phyloP scores from a whole-genome alignment of 306 rosid species.

The Macrotyloma uniflorum region DNA sequence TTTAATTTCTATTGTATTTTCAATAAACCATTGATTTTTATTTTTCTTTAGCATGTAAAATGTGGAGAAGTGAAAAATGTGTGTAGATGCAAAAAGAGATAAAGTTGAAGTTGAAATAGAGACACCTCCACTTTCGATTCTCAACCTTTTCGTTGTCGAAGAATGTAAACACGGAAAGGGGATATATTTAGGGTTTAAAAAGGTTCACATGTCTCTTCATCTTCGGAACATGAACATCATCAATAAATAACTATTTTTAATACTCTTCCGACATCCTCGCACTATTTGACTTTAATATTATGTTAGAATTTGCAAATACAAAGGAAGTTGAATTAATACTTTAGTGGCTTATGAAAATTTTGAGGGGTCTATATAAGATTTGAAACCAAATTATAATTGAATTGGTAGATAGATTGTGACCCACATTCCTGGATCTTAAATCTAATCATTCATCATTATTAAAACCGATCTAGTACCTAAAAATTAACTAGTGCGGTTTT shows the following conservation, averaged over 20 bases:
- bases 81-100: background rate
- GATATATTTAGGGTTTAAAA: background rate
- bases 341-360: background rate
- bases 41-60: too few species aligned
- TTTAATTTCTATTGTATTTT: too few species aligned
- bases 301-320: background rate
- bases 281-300: background rate
- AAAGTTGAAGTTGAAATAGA: too few species aligned
- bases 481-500: background rate
- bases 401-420: background rate
- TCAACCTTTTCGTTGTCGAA: background rate
- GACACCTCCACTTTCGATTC: background rate
- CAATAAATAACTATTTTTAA: background rate
- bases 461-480: background rate
- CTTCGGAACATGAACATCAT: background rate
- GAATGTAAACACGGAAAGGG: background rate
- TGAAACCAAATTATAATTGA: background rate
- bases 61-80: too few species aligned
- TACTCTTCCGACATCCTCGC: background rate
- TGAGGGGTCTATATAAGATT: background rate
- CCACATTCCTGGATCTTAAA: background rate
- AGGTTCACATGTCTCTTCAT: background rate
- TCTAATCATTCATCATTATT: constrained; percentile 5
- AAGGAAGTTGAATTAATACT: background rate
- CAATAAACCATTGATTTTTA: too few species aligned